Evolutionary conservation across 176 grass and related monocot species (phyloP), one percentile per base, ranked within the genome.

Genomic region (Otatea glauca): DNA sequence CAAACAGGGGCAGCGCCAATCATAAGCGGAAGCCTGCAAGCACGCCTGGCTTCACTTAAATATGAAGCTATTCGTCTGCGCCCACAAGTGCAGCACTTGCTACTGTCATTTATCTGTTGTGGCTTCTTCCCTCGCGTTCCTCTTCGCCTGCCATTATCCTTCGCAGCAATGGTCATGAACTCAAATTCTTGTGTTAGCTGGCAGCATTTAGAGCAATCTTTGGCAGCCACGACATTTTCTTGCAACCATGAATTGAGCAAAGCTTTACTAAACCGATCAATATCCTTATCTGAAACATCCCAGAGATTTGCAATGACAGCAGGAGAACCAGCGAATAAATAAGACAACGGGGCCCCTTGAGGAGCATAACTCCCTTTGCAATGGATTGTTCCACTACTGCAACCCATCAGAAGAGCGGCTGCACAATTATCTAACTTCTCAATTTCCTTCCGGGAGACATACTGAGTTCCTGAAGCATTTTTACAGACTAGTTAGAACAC

Each of bases 391-490:
- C 93, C 96, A 54, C 93, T 99, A 74, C 91, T 94, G 61, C 96
- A 99, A 47, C 96, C 96, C 96, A 99, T 99, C 60, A 99, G 96
- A 85, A 99, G 85, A 90, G 89, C 83, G 20, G 91, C 96, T 29
- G 96, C 89, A 79, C 88, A 93, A 12, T 83, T 83, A 32, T 99
- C 71, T 54, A 96, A 32, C 77, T 96, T 96, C 79, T 94, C 85
- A 2, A 96, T 92, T 83, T 99, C 91, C 80, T 89, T 90, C 70
- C 65, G 64, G 6, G 96, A 85, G 27, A 99, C 79, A 85, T 99
- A 96, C 62, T 96, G 91, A 16, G 81, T 89, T 77, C 96, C 96
- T 99, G 93, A 81, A 92, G 48, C 35, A 81, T 38, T 73, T 68
- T 43, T 53, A 9, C 8, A 49, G 23, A 42, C 34, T 38, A 75